A percentile compares a stretch with the other conserved stretches of the same genome.
These are phyloP conservation scores for Roridomyces roridus DNA, from an alignment of 768 basidiomycete species.

Conservation along the genomic window DNA sequence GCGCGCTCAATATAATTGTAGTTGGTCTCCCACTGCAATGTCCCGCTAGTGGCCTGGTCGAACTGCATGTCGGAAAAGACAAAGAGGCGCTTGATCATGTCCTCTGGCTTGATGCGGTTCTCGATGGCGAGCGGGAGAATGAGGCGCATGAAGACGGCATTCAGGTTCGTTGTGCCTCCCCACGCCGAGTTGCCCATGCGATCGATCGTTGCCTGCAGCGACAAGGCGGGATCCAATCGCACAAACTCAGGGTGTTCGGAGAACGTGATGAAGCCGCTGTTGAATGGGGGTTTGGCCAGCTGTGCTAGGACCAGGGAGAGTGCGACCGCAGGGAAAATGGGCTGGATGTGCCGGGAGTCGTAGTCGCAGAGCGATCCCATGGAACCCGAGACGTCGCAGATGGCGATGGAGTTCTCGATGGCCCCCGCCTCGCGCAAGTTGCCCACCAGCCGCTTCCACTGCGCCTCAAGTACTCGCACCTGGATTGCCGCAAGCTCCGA, in stretches of 20 bases:
- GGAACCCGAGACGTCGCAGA: constrained; percentile 79
- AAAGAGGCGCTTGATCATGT: constrained; percentile 80
- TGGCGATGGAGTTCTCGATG: constrained; percentile 67
- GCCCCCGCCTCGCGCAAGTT: constrained; percentile 58
- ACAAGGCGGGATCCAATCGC: constrained; percentile 47
- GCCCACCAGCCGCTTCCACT: no score
- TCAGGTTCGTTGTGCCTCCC: neutral
- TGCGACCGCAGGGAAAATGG: constrained; percentile 69
- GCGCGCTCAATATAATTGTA: constrained; percentile 60
- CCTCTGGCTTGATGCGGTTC: constrained; percentile 62
- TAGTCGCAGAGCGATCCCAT: constrained; percentile 53
- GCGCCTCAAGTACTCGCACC: no score
- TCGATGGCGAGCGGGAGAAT: constrained; percentile 65
- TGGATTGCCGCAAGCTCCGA: constrained; percentile 40
- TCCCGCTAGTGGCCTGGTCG: constrained; percentile 37
- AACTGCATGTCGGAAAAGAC: constrained; percentile 86
- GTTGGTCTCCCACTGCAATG: constrained; percentile 61
- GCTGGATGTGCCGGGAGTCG: constrained; percentile 31
- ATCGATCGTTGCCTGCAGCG: constrained; percentile 47
- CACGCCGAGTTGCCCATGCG: no score
- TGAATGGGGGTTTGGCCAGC: constrained; percentile 70
- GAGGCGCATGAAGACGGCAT: constrained; percentile 65
- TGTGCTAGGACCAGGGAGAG: constrained; percentile 71
- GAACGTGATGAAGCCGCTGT: constrained; percentile 73
- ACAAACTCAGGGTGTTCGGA: constrained; percentile 56